Evolutionary conservation across 225 moss, liverwort and hornwort genomes (phyloP), one percentile per base, ranked within the genome.

Genomic region (Pseudoscleropodium purum): DNA sequence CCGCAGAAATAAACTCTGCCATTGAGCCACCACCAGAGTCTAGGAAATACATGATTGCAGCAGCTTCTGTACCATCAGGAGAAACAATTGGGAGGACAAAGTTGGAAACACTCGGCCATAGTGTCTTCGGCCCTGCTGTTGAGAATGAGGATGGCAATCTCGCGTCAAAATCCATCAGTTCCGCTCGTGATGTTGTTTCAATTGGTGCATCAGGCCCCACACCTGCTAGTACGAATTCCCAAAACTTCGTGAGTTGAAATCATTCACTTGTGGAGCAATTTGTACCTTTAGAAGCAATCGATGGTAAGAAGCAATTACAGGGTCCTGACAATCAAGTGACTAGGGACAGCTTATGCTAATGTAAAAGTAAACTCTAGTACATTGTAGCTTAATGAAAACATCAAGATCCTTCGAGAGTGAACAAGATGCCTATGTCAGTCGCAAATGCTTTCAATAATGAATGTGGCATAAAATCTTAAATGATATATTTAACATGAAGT

Each of bases 21-120:
- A 96, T 95, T 24, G 98, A 94, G 65, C 98, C 98, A 88, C 98
- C 98, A 54, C 98, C 98, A 52, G 98, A 98, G 84, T 98, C 98
- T 81, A 98, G 78, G 78, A 98, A 95, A 79, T 97, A 97, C 91
- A 98, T 89, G 63, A 97, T 86, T 73, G 91, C 93, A 52, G 92
- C 93, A 52, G 85, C 41, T 70, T 43, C 49, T 26, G 88, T 88
- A 54, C 95, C 90, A 65, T 86, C 92, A 19, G 92, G 39, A 80
- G 97, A 94, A 84, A 83, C n/a, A 34, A 98, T 84, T 23, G 94
- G 91, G n/a, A 96, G 90, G 81, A 83, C 94, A 49, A 94, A 97
- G 90, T 97, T 97, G 91, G 97, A 97, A 65, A 98, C 92, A 87
- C 94, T 96, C 54, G 97, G 98, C 94, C 90, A 89, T 21, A 97